Base-by-base conservation (phyloP, 176 grass and related monocot genomes). In the Hordeum marinum region DNA sequence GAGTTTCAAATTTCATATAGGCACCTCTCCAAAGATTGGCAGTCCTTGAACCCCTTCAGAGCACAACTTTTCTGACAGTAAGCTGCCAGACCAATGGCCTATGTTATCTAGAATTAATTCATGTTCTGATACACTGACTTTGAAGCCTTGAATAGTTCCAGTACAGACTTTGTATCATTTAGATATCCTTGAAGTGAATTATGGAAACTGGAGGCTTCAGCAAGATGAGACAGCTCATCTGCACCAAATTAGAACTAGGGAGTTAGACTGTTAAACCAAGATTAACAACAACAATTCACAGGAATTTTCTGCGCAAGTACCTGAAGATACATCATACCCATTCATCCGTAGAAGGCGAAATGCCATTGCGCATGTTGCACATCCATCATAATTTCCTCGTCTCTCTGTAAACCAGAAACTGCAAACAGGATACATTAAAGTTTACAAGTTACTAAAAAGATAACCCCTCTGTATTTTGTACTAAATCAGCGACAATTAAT, bases 241-340 rank as follows among this genome's bases (percentile, higher is more conserved):
- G 58, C 58, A 61, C 54, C 58, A 61, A 24, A 23, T 25, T 61
- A 24, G 9, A 61, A 25, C 9, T 61, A 61, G 20, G 20, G 23
- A 61, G 6, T 57, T 57, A 21, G 52, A 55, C 52, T 57, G 9
- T 61, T 61, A 61, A 61, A 25, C 9, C 58, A 61, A 61, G 58
- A 61, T 5, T 3, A 61, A 24, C 9, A 8, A 61, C n/a, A 61
- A 61, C 3, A 61, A n/a, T 61, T 18, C 35, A 66, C 18, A 23
- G 4, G 1, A 43, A 9, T 9, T 64, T 72, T n/a, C 57, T 40
- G 31, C 35, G n/a, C 7, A 10, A 62, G 34, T 81, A 94, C 94
- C 84, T 86, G 94, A 88, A 13, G 94, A 92, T 57, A 57, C 18
- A 57, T 57, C 54, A 57, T 57, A 57, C 54, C 54, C 18, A 57